Base-by-base conservation (phyloP, 2,329 filamentous ascomycete genomes). In the Dactylella cylindrospora region DNA sequence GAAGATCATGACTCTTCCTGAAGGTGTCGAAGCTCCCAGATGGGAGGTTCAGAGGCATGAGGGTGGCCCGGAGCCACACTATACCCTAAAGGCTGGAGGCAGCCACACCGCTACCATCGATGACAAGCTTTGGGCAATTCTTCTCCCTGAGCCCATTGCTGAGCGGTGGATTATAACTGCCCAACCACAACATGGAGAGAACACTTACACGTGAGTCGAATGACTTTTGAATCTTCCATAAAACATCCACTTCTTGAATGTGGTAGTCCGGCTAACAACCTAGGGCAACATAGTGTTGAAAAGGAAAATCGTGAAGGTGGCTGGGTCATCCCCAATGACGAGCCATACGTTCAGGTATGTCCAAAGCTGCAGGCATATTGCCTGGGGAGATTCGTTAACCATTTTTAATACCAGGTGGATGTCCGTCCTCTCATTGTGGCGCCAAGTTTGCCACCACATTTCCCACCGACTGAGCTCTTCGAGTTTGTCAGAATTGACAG, bases 161-260 rank as follows among this genome's bases (percentile, higher is more conserved):
- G 52, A 57, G 8, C 33, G 15, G 12, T 57, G 43, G 52, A 36
- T 49, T 31, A 57, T 57, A 5, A 47, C 28, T 19, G 22, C 52
- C 15, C 44, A 57, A 15, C 31, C 43, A 32, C 26, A 38, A 15
- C 38, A 50, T 29, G 52, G 52, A 5, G 44, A 43, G 2, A 44
- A 50, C 22, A 13, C 50, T n/a, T 57, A 50, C 32, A 57, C 52
- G 44, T 57, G 22, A 50, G 52, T 36, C n/a, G 7, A 32, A 6
- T 22, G 5, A n/a, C 25, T 46, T n/a, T 8, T n/a, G 3, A 8
- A 4, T 22, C n/a, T 6, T 22, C 17, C 31, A 10, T 15, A 31
- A 51, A 26, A 23, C 13, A 28, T 52, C 20, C n/a, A n/a, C 36
- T 28, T 26, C 28, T 31, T 15, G 1, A 33, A 36, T 26, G 13